Evolutionary conservation across 176 grass and related monocot genomes (phyloP), one percentile per base, ranked within the genome.

Genomic region (Lolium rigidum): DNA sequence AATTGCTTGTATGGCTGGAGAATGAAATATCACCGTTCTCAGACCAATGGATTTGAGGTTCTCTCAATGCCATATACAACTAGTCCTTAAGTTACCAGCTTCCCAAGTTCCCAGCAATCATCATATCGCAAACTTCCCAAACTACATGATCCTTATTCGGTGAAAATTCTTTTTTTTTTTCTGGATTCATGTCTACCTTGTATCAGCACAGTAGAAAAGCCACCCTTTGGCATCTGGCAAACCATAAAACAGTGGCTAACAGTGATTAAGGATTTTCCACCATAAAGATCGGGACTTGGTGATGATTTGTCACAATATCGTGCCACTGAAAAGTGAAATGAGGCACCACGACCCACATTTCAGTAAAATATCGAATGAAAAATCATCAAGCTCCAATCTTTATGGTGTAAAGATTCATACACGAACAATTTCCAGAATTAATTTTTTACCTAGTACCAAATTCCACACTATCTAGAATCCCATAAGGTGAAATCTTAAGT

Each of bases 151-250:
- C 22, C 60, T 12, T 63, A 43, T 70, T 80, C 48, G 56, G 41
- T 85, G 48, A 58, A 49, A 35, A 67, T 14, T 35, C 14, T n/a
- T 28, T 28, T 28, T 67, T 38, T 14, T 37, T 31, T 16, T 65
- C 1, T 65, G 61, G 22, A 12, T 64, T 14, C 70, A 4, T 49
- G 44, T 49, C 10, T 48, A 12, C 43, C 70, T 73, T 73, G 41
- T 73, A 73, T n/a, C 62, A 31, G 62, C 25, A 65, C 25, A 65
- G 62, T 65, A 65, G 12, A 62, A 62, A 62, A 65, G 11, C 62
- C 62, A 43, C 41, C 41, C 41, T 62, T 24, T 31, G 63, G 26
- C 25, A 7, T 66, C 26, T 35, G 13, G 70, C 1, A 47, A 73
- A 50, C 70, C 43, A 50, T 14, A 49, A 49, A 63, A 63, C 26